Base-by-base conservation (phyloP, 2,329 filamentous ascomycete species). In the Pleomassaria siparia region DNA sequence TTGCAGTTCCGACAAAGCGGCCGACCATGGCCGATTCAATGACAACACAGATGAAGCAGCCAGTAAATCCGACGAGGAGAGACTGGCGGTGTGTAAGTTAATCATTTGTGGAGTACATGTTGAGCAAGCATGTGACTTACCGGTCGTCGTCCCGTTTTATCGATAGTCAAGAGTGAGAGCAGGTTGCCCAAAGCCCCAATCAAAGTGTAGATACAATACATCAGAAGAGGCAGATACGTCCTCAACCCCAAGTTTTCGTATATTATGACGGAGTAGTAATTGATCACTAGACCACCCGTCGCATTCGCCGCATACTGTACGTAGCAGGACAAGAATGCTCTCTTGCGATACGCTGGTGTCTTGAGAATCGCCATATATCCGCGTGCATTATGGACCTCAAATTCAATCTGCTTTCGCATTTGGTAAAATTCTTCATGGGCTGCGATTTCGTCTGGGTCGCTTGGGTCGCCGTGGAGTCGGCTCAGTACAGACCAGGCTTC, bases 401-500 rank as follows among this genome's bases (percentile, higher is more conserved):
- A 47, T 42, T 64, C 58, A 36, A 61, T 58, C 49, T 63, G 56
- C 37, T 51, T 54, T 26, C 42, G 40, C 54, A 58, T 62, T 41
- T 62, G 55, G 43, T 58, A 55, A 44, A 62, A 62, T 30, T 63
- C 60, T 30, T 60, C 58, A 32, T 55, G 55, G 1, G 60, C 60
- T 1, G 49, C 52, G 6, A 56, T 47, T 9, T 54, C 58, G 25
- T 63, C 55, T 0, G 44, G 43, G 26, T 63, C 60, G 11, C 29
- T 37, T 3, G 57, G 48, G 35, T 59, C 56, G 15, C 46, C 40
- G 32, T 62, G 60, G 0, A 63, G 49, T 20, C 47, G 46, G 11
- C 53, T 53, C 4, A 55, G 39, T 4, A 50, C 44, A 2, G 43
- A 44, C 51, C 51, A 58, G 2, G 76, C 76, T 58, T 77, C 74